Base-by-base conservation (phyloP, 2,329 filamentous ascomycete genomes). In the Exophiala dermatitidis region DNA sequence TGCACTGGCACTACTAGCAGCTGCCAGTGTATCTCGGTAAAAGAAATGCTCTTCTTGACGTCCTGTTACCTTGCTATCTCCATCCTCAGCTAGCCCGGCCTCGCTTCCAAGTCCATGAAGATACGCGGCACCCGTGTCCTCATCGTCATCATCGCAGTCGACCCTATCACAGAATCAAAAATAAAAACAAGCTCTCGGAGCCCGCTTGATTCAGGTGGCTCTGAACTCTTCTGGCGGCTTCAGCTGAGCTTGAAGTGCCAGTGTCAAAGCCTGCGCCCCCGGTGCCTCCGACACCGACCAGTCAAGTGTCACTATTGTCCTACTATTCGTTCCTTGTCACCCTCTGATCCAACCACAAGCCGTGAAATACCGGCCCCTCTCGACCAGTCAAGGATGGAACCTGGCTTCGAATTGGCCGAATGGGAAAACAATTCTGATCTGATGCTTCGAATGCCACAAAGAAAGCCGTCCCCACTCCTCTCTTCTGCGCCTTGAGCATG, bases 391-490 rank as follows among this genome's bases (percentile, higher is more conserved):
- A n/a, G 37, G 42, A 28, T 38, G 31, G 44, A 37, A 37, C 30
- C 32, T 41, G 32, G 53, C 42, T 47, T 55, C 31, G 36, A 41
- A 38, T 49, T 48, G 37, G 44, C 48, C 4, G 31, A 52, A 47
- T 28, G n/a, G 45, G 48, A 45, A 32, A 34, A 9, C 38, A 41
- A 36, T 53, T 30, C 6, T 50, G 28, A 44, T 50, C n/a, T 7
- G 44, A n/a, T 28, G 28, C 40, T 8, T 2, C 40, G 9, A 28
- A 43, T 30, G 40, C 40, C 19, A 19, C 19, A 19, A 19, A 19
- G 19, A 19, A 8, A 30, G 5, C 6, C 40, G 6, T 46, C 19
- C 44, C 8, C 28, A 30, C 31, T 28, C 32, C 29, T 30, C 32
- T 19, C 34, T 9, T 40, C 5, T 19, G 28, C 19, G 12, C 30